phyloP scores from a whole-genome alignment of 2,329 filamentous ascomycete species.

The Diaporthe batatas region DNA sequence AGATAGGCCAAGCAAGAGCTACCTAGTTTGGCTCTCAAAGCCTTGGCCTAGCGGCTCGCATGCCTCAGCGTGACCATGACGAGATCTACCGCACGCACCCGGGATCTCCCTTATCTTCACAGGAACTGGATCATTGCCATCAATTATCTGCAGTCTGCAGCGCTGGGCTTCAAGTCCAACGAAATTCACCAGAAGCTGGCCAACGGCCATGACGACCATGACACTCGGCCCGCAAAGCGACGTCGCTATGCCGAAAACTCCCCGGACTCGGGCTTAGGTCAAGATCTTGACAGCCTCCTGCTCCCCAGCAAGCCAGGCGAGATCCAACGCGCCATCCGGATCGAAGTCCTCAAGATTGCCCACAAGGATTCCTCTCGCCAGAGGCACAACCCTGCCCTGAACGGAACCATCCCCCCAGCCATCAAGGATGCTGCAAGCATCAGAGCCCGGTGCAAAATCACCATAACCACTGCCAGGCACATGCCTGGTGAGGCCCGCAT shows the following conservation, averaged over 20 bases:
- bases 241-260: constrained; percentile 61
- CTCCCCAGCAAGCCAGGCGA: constrained; percentile 44
- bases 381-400: constrained; percentile 53
- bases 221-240: constrained; percentile 61
- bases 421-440: constrained; percentile 53
- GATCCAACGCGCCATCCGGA: constrained; percentile 59
- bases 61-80: constrained; percentile 59
- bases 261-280: constrained; percentile 47
- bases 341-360: constrained; percentile 66
- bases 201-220: constrained; percentile 51
- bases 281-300: constrained; percentile 40
- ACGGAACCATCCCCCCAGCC: constrained; percentile 52
- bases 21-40: constrained; percentile 1
- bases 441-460: constrained; percentile 59
- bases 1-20: neutral
- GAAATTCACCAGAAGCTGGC: constrained; percentile 49
- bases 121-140: constrained; percentile 66
- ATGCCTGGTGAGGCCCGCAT: constrained; percentile 56
- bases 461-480: constrained; percentile 51
- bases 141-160: constrained; percentile 51
- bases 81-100: constrained; percentile 59
- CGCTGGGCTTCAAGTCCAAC: constrained; percentile 52
- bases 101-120: constrained; percentile 67
- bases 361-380: constrained; percentile 61
- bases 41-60: constrained; percentile 38